phyloP scores from a whole-genome alignment of 2,329 filamentous ascomycete genomes.

The Aureobasidium sp. region DNA sequence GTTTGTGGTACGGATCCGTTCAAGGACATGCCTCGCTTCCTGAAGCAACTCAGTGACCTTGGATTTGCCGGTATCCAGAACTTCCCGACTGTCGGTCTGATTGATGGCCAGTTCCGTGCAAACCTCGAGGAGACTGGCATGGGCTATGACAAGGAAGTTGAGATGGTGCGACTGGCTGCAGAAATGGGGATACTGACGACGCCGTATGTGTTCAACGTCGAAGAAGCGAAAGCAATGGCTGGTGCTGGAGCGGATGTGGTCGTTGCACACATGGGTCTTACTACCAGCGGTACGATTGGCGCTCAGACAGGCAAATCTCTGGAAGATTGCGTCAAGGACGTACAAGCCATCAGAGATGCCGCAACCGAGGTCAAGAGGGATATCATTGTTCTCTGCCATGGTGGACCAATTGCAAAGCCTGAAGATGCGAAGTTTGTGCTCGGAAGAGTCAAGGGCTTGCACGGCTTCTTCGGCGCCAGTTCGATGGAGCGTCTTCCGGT shows the following conservation, averaged over 20 bases:
- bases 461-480: constrained; percentile 66
- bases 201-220: constrained; percentile 61
- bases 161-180: constrained; percentile 56
- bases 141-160: constrained; percentile 60
- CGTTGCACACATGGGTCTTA: constrained; percentile 63
- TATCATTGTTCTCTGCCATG: constrained; percentile 63
- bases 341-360: constrained; percentile 59
- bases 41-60: constrained; percentile 52
- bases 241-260: constrained; percentile 59
- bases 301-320: constrained; percentile 54
- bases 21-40: constrained; percentile 53
- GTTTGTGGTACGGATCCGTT: constrained; percentile 67
- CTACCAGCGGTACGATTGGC: constrained; percentile 58
- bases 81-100: constrained; percentile 65
- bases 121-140: constrained; percentile 68
- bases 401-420: constrained; percentile 59
- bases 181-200: constrained; percentile 58
- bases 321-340: constrained; percentile 55
- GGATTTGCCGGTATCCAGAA: constrained; percentile 67
- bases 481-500: constrained; percentile 64
- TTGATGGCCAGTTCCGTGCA: constrained; percentile 60
- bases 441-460: constrained; percentile 53
- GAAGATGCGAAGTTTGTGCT: constrained; percentile 59
- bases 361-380: constrained; percentile 49
- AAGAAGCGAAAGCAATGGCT: constrained; percentile 57